Percentiles rank a stretch among this genome's conserved stretches.
phyloP scores from a whole-genome alignment of 129 eudicot species.

The Flaveria trinervia region DNA sequence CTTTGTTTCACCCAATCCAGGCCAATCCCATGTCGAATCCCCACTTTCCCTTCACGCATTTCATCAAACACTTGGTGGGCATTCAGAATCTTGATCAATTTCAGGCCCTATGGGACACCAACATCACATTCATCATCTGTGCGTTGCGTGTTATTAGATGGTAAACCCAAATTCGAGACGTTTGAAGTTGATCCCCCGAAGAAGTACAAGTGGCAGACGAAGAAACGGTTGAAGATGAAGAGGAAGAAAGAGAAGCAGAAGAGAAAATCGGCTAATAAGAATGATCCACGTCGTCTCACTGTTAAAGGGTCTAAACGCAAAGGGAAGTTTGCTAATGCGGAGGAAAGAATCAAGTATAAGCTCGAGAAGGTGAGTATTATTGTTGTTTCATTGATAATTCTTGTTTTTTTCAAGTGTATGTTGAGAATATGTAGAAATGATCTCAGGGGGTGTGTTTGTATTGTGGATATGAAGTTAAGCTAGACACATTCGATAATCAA shows the following conservation, averaged over 20 bases:
- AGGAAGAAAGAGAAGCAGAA: conserved; percentile 61
- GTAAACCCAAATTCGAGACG: conserved; percentile 68
- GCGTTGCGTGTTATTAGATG: conserved; percentile 62
- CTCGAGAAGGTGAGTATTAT: conserved; percentile 54
- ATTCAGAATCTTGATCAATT: conserved; percentile 29
- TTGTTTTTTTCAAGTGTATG: neutral
- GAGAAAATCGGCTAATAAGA: conserved; percentile 59
- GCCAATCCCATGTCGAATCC: conserved; percentile 21
- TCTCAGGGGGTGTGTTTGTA: neutral
- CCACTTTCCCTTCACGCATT: conserved; percentile 22
- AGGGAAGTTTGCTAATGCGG: conserved; percentile 61
- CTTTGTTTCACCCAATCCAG: conserved; percentile 13
- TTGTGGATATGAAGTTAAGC: neutral
- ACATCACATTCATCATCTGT: conserved; percentile 41
- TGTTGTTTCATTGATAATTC: neutral
- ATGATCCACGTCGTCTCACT: conserved; percentile 63
- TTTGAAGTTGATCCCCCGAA: conserved; percentile 65
- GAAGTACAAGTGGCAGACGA: conserved; percentile 66
- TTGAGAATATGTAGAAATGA: neutral
- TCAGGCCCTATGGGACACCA: conserved; percentile 24
- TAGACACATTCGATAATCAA: neutral
- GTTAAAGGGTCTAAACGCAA: conserved; percentile 55
- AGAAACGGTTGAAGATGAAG: conserved; percentile 59
- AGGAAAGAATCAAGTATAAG: conserved; percentile 65
- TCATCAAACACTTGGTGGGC: conserved; percentile 37